These are phyloP conservation scores for Kurtzmaniella quercitrusa DNA, from an alignment of 1,139 yeast species.

Conservation along the genomic window DNA sequence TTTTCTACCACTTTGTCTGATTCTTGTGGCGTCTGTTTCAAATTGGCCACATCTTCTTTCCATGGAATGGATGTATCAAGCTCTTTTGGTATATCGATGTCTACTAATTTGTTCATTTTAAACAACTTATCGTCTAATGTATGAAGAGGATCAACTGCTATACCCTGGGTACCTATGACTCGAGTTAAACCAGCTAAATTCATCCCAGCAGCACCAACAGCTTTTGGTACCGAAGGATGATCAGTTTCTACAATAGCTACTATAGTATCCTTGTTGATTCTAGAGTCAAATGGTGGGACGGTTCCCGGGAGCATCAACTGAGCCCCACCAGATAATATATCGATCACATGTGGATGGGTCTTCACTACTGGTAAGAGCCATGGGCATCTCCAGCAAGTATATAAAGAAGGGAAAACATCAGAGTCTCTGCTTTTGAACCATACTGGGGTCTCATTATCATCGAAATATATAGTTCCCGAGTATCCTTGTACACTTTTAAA, in stretches of 20 bases:
- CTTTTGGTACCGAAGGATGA: slow-evolving; percentile 64
- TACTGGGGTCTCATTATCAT: slow-evolving; percentile 60
- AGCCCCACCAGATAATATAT: slow-evolving; percentile 69
- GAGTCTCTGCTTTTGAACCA: slow-evolving; percentile 67
- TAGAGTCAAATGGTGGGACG: slow-evolving; percentile 64
- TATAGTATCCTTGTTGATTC: slow-evolving; percentile 45
- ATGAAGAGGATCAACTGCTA: slow-evolving; percentile 64
- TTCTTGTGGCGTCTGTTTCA: background rate
- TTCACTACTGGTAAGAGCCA: slow-evolving; percentile 58
- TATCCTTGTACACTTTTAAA: slow-evolving; percentile 53
- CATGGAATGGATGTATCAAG: slow-evolving; percentile 21
- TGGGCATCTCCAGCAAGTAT: slow-evolving; percentile 68
- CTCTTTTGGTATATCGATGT: slow-evolving; percentile 37
- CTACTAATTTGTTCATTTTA: slow-evolving; percentile 41
- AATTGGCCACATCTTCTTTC: slow-evolving; percentile 12
- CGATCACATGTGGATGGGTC: slow-evolving; percentile 72
- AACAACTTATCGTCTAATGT: slow-evolving; percentile 50
- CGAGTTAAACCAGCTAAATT: slow-evolving; percentile 42
- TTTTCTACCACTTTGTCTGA: slow-evolving; percentile 3
- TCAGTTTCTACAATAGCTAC: slow-evolving; percentile 68
- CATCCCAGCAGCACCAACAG: slow-evolving; percentile 65
- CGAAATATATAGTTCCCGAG: slow-evolving; percentile 62
- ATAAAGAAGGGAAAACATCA: slow-evolving; percentile 63
- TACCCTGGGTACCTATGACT: slow-evolving; percentile 56
- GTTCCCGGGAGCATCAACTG: slow-evolving; percentile 91